These are phyloP conservation scores for Monilinia fructicola DNA, from an alignment of 2,329 filamentous ascomycete species.

Conservation along the genomic window DNA sequence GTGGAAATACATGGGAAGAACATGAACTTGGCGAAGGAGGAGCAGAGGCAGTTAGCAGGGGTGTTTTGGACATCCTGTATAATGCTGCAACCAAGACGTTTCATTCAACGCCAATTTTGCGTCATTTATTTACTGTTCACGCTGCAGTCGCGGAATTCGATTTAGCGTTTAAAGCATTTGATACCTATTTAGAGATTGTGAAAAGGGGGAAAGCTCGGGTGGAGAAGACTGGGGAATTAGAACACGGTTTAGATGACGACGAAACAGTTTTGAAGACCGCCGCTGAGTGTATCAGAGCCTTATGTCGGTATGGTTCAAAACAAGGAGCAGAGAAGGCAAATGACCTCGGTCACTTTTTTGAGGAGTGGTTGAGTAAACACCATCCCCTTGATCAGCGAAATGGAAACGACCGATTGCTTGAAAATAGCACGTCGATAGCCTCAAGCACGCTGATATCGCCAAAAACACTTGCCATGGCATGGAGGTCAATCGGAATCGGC, in stretches of 20 bases:
- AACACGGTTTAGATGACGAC: slow-evolving; percentile 75
- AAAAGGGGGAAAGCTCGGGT: slow-evolving; percentile 80
- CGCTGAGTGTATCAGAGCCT: slow-evolving; percentile 72
- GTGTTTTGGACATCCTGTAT: slow-evolving; percentile 84
- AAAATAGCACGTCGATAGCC: slow-evolving; percentile 28
- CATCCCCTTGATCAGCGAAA: slow-evolving; percentile 34
- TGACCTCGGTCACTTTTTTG: slow-evolving; percentile 67
- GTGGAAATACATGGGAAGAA: slow-evolving; percentile 77
- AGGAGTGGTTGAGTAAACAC: slow-evolving; percentile 70
- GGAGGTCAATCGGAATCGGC: slow-evolving; percentile 81
- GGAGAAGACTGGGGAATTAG: slow-evolving; percentile 71
- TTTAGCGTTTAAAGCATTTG: slow-evolving; percentile 83
- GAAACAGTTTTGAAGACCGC: slow-evolving; percentile 74
- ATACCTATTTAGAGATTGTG: slow-evolving; percentile 88
- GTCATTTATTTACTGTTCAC: slow-evolving; percentile 85
- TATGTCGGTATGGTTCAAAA: slow-evolving; percentile 78
- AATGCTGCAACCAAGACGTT: slow-evolving; percentile 90
- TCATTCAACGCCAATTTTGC: slow-evolving; percentile 85
- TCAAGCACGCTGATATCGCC: slow-evolving; percentile 51
- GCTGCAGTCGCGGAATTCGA: slow-evolving; percentile 88
- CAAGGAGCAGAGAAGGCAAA: slow-evolving; percentile 77
- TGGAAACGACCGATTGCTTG: slow-evolving; percentile 24
- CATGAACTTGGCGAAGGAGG: slow-evolving; percentile 79
- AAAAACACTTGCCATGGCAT: slow-evolving; percentile 65
- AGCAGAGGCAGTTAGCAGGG: slow-evolving; percentile 70